Percentiles rank a stretch among this genome's conserved stretches.
These are phyloP conservation scores for Sclerotinia spermophila DNA, from an alignment of 2,329 filamentous ascomycete genomes.

Conservation along the genomic window DNA sequence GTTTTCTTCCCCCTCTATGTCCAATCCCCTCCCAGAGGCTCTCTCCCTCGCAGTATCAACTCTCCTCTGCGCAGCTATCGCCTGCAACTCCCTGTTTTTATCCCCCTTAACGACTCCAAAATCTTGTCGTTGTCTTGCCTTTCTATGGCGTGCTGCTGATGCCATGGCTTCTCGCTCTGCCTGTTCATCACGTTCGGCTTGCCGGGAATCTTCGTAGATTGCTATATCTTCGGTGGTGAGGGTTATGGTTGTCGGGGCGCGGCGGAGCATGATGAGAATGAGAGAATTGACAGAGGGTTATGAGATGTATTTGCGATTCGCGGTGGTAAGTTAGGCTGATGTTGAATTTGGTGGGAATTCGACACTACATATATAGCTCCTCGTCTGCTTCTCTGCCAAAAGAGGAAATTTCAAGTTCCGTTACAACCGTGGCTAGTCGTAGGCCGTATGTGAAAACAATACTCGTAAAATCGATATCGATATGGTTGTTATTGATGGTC, in stretches of 20 bases:
- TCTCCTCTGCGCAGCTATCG: constrained; percentile 19
- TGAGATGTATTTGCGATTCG: neutral
- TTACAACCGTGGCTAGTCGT: neutral
- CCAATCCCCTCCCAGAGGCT: neutral
- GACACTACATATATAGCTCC: neutral
- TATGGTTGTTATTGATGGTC: neutral
- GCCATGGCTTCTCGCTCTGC: constrained; percentile 13
- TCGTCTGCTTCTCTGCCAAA: neutral
- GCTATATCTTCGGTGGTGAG: constrained; percentile 69
- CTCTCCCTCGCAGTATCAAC: constrained; percentile 16
- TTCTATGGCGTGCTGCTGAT: neutral
- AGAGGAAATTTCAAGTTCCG: no score
- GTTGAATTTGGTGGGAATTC: neutral
- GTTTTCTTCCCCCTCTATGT: neutral
- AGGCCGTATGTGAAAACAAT: neutral
- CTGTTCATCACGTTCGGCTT: constrained; percentile 30
- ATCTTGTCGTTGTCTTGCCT: neutral
- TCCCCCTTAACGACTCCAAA: neutral
- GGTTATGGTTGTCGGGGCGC: constrained; percentile 62
- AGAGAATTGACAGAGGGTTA: neutral
- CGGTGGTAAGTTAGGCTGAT: neutral
- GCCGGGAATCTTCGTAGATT: constrained; percentile 59
- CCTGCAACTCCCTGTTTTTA: neutral
- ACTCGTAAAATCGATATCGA: neutral
- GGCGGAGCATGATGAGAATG: constrained; percentile 56